Percentiles rank a stretch among this genome's conserved stretches.
These are phyloP conservation scores for Pestalotiopsis sp. DNA, from an alignment of 2,329 filamentous ascomycete genomes.

Conservation along the genomic window DNA sequence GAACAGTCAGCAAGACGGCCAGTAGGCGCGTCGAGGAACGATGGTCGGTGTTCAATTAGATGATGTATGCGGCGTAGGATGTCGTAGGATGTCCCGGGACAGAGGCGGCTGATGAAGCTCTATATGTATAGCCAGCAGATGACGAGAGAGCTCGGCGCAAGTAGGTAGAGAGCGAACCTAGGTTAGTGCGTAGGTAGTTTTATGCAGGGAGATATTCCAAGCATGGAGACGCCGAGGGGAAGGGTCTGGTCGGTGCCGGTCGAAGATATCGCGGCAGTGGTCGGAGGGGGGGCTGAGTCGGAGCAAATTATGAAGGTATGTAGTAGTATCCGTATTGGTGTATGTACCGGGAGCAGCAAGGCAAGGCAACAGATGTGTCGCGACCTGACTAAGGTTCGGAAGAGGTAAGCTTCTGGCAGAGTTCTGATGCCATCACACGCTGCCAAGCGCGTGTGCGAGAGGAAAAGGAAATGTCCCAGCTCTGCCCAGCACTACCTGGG, in stretches of 20 bases:
- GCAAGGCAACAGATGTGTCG: not conserved
- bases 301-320: not conserved
- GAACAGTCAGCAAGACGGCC: constrained; percentile 3
- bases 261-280: constrained; percentile 7
- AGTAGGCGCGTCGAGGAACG: not conserved
- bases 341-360: not conserved
- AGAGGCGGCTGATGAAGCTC: not conserved
- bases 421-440: not conserved
- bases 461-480: not conserved
- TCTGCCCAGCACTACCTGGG: not conserved
- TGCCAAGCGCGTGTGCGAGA: not conserved
- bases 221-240: constrained; percentile 8
- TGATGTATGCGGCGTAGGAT: not conserved
- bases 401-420: constrained; percentile 8
- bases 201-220: not conserved
- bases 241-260: not conserved
- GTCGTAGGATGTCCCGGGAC: not conserved
- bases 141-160: not conserved
- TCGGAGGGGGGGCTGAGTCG: not conserved
- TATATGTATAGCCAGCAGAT: not conserved
- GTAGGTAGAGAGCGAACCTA: not conserved
- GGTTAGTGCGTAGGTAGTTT: not conserved
- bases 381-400: constrained; percentile 1
- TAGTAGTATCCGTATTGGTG: not conserved
- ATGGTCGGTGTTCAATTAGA: not conserved